phyloP scores from a whole-genome alignment of 768 basidiomycete species.

The Kwoniella heveanensis region DNA sequence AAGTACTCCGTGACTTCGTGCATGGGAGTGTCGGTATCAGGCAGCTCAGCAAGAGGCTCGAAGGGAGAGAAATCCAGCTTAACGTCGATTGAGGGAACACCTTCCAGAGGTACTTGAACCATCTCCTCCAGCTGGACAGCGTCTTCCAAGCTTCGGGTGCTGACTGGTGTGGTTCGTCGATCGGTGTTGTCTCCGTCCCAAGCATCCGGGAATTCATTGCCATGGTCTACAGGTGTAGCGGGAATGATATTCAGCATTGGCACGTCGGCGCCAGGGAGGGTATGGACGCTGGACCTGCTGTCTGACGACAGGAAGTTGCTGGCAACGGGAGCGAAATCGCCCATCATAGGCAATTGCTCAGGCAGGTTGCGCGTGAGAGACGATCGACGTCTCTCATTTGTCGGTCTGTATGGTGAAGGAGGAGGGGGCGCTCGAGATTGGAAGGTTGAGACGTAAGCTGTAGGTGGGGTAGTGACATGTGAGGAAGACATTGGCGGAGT shows the following conservation, averaged over 20 bases:
- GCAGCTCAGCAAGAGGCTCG: slow-evolving; percentile 26
- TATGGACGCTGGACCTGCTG: slow-evolving; percentile 22
- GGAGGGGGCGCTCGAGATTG: slow-evolving; percentile 39
- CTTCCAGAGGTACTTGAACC: slow-evolving; percentile 33
- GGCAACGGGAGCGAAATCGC: slow-evolving; percentile 5
- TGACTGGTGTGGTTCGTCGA: not conserved
- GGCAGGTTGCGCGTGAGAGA: slow-evolving; percentile 30
- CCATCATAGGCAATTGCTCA: slow-evolving; percentile 24
- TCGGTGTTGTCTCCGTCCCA: not conserved
- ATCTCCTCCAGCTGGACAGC: slow-evolving; percentile 25
- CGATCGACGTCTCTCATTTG: slow-evolving; percentile 30
- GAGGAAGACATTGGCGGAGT: slow-evolving; percentile 34
- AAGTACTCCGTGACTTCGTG: slow-evolving; percentile 14
- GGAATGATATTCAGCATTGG: slow-evolving; percentile 52
- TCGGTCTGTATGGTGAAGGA: slow-evolving; percentile 49
- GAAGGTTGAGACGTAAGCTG: slow-evolving; percentile 42
- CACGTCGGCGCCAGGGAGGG: slow-evolving; percentile 28
- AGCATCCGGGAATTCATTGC: slow-evolving; percentile 31
- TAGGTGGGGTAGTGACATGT: slow-evolving; percentile 48
- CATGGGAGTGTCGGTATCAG: slow-evolving; percentile 20
- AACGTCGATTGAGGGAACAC: slow-evolving; percentile 39
- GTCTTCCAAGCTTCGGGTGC: slow-evolving; percentile 24
- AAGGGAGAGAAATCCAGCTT: slow-evolving; percentile 52
- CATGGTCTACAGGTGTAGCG: slow-evolving; percentile 44
- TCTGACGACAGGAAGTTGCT: slow-evolving; percentile 22